phyloP scores from a whole-genome alignment of 192 early-diverging fungal genomes.

The Backusella australiensis region DNA sequence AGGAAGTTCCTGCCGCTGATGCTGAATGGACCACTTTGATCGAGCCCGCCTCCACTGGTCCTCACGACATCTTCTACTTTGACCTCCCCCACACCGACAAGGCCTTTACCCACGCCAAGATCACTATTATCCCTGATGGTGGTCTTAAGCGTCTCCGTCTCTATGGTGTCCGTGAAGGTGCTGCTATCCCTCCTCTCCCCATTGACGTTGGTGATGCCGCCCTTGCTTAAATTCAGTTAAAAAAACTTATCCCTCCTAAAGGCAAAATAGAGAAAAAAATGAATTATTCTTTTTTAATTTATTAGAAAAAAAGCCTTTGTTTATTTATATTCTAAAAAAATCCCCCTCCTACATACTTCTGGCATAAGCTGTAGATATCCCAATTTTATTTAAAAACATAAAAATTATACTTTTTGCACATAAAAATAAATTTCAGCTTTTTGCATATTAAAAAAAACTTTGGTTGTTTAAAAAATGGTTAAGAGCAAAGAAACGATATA shows the following conservation, averaged over 20 bases:
- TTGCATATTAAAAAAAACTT: background rate
- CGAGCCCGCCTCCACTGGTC: conserved; percentile 48
- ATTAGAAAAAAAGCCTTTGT: background rate
- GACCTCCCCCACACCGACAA: conserved; percentile 50
- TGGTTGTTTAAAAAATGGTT: background rate
- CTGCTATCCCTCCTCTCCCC: conserved; percentile 26
- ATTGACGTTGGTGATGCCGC: conserved; percentile 14
- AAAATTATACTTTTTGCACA: conserved; percentile 2
- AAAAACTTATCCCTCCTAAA: background rate
- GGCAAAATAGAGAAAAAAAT: background rate
- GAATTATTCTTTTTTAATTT: background rate
- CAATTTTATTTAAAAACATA: background rate
- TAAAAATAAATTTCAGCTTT: conserved; percentile 8
- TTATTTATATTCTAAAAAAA: background rate
- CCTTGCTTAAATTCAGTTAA: background rate
- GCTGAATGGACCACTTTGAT: conserved; percentile 62
- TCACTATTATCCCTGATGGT: conserved; percentile 88
- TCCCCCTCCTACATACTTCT: background rate
- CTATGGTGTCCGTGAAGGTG: conserved; percentile 59
- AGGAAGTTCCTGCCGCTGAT: conserved; percentile 47
- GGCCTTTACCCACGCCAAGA: conserved; percentile 61
- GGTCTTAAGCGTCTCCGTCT: conserved; percentile 86
- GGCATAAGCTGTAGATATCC: background rate
- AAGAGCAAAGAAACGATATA: background rate
- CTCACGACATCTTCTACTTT: conserved; percentile 77